phyloP scores from a whole-genome alignment of 176 grass and related monocot genomes.

The Ensete ventricosum region DNA sequence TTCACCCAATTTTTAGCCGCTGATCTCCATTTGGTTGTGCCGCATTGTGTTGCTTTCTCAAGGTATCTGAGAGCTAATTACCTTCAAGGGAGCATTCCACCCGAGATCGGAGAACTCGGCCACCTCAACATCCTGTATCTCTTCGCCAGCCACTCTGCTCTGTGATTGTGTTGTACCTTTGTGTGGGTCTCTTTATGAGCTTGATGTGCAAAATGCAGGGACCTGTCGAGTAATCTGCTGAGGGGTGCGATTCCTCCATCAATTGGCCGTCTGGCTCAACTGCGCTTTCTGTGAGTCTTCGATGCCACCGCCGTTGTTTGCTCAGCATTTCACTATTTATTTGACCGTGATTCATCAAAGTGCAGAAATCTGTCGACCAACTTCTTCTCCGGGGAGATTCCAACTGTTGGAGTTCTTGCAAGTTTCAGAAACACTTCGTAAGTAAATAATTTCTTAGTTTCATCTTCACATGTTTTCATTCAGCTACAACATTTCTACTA shows the following conservation, averaged over 20 bases:
- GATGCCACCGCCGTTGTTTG: not conserved
- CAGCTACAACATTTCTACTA: not conserved
- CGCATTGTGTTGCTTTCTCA: not conserved
- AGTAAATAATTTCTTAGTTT: not conserved
- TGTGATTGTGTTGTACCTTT: not conserved
- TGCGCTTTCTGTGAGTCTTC: conserved; percentile 63
- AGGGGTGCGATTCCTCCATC: conserved; percentile 70
- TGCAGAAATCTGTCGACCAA: conserved; percentile 81
- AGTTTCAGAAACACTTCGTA: conserved; percentile 95
- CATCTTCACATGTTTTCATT: not conserved
- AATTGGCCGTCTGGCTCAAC: conserved; percentile 51
- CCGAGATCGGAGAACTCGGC: conserved; percentile 62
- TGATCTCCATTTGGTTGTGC: not conserved
- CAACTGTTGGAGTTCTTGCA: conserved; percentile 68
- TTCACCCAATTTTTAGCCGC: no score
- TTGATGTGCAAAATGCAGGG: conserved; percentile 30
- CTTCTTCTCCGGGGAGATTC: conserved; percentile 92
- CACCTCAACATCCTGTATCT: conserved; percentile 86
- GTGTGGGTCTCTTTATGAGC: not conserved
- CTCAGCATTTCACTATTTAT: not conserved
- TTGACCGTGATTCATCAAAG: not conserved
- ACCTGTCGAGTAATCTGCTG: conserved; percentile 83
- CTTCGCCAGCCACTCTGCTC: not conserved
- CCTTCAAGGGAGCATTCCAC: conserved; percentile 81
- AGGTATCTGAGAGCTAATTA: conserved; percentile 98